phyloP scores from a whole-genome alignment of 257 asterid species.

The Ocimum tenuiflorum region DNA sequence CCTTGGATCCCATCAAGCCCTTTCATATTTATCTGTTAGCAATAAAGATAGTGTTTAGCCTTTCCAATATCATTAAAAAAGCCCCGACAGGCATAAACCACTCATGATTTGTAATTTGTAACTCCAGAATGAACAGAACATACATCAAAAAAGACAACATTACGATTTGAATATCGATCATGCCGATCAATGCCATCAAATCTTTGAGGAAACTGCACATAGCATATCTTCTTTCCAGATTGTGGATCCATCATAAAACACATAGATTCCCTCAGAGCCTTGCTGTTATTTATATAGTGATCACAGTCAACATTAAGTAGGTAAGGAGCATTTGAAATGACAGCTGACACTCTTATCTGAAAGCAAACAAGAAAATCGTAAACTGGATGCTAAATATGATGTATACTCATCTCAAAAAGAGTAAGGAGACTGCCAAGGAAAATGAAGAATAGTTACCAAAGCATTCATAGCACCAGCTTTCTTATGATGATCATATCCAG shows the following conservation, averaged over 20 bases:
- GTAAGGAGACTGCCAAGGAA: not conserved
- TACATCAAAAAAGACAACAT: conserved; percentile 62
- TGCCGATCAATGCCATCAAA: conserved; percentile 62
- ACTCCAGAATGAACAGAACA: conserved; percentile 3
- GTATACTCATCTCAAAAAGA: not conserved
- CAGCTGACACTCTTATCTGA: conserved; percentile 62
- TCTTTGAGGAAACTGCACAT: conserved; percentile 68
- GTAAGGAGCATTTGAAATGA: conserved; percentile 64
- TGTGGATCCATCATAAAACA: conserved; percentile 75
- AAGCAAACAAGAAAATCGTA: not conserved
- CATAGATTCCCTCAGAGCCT: conserved; percentile 65
- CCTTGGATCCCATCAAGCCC: conserved; percentile 81
- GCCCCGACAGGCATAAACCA: not conserved
- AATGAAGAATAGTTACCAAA: conserved; percentile 36
- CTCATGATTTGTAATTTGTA: not conserved
- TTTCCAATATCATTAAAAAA: not conserved
- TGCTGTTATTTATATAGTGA: conserved; percentile 61
- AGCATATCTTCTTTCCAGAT: conserved; percentile 63
- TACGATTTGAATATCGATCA: conserved; percentile 60
- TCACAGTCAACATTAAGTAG: conserved; percentile 65
- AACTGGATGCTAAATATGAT: not conserved
- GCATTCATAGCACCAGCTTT: conserved; percentile 98
- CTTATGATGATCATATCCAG: conserved; percentile 82
- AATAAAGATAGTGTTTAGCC: not conserved
- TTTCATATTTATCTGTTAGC: conserved; percentile 59